A percentile compares a stretch with the other conserved stretches of the same genome.
Evolutionary conservation across 257 asterid genomes (phyloP).

Genomic region (Datura wrightii): DNA sequence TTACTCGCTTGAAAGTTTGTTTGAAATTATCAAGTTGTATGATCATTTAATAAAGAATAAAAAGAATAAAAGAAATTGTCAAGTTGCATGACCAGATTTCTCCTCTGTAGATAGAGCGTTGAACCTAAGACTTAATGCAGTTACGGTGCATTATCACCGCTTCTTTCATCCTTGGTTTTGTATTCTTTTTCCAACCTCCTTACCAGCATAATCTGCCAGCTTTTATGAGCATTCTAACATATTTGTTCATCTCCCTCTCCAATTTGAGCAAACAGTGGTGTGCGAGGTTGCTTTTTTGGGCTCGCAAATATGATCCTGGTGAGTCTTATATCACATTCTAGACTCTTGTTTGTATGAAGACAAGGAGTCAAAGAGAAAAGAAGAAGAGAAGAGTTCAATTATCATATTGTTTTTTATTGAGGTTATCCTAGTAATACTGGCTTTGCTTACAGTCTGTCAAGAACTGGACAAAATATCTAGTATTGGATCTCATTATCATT

Average conservation of each 20-base stretch:
- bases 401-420: background rate
- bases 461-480: background rate
- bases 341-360: background rate
- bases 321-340: slow-evolving; percentile 41
- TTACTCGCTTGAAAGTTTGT: background rate
- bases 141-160: background rate
- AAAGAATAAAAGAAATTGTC: too few species aligned
- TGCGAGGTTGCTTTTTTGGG: slow-evolving; percentile 86
- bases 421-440: slow-evolving; percentile 1
- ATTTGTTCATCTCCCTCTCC: slow-evolving; percentile 44
- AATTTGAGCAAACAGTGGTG: slow-evolving; percentile 65
- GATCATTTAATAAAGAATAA: too few species aligned
- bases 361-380: background rate
- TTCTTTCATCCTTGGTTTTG: background rate
- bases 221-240: slow-evolving; percentile 25
- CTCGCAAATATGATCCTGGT: slow-evolving; percentile 96
- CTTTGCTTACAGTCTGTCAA: background rate
- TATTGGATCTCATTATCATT: background rate
- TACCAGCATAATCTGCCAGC: background rate
- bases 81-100: slow-evolving; percentile 56
- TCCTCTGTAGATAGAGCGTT: slow-evolving; percentile 46
- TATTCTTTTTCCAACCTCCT: background rate
- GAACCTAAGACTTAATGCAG: background rate
- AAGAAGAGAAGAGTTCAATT: background rate
- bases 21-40: background rate